Evolutionary conservation across 2,329 filamentous ascomycete species (phyloP), one percentile per base, ranked within the genome.

Genomic region (Chrysosporium keratinophilum): DNA sequence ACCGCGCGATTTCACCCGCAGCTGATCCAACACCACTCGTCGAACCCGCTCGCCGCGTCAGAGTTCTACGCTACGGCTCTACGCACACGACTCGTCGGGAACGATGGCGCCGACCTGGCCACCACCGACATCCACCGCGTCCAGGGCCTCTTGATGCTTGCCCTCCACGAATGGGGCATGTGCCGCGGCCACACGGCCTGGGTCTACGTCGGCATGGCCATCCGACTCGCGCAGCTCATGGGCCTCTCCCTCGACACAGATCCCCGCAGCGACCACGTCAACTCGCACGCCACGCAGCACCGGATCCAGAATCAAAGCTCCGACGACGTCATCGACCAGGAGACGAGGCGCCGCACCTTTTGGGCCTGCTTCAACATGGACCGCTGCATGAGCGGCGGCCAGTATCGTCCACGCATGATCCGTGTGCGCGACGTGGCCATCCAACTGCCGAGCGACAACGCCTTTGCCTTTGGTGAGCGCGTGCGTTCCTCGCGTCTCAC

Each of bases 341-440:
- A 81, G 61, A 76, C 76, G 2, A 71, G 73, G 56, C 72, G 78
- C 14, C 73, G 78, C 4, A 79, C 77, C 0, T 78, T 80, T 57
- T 80, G 78, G 78, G 77, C 76, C 50, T 80, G 77, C 58, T 80
- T 78, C 60, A 75, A 79, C 48, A 67, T 80, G 61, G 78, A 80
- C 63, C 71, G 77, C 2, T 79, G 76, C 56, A 59, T 79, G 23
- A 79, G 76, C 59, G 76, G 74, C 59, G 77, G 77, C 15, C 76
- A 76, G 54, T 35, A 77, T 59, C 71, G 77, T 3, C 77, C 76
- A 1, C 74, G 74, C 31, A 78, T 77, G 71, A 64, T 81, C 42
- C 70, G 71, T 15, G 69, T 75, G 1, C 69, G 72, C 33, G 74
- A 80, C 39, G 61, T 81, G 14, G 70, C 69, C 12, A 76, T 79